phyloP scores from a whole-genome alignment of 768 basidiomycete species.

The Tylopilus vinaceipallidus region DNA sequence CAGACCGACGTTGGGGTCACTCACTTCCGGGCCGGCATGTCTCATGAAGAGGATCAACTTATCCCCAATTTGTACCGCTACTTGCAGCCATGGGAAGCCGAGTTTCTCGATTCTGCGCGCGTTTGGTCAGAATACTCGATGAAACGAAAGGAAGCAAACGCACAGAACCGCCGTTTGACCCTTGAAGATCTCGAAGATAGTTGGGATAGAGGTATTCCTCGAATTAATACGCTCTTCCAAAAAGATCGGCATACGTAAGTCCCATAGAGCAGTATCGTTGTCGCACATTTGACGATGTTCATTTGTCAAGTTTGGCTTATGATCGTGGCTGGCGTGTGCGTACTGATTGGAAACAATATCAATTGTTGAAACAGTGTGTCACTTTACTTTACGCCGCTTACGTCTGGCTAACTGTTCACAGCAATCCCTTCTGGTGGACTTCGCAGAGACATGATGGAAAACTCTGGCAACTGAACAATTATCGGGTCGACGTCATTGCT shows the following conservation, averaged over 20 bases:
- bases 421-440: constrained; percentile 99
- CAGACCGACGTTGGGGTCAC: constrained; percentile 97
- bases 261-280: not conserved
- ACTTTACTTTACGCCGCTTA: not conserved
- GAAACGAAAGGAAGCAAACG: constrained; percentile 99
- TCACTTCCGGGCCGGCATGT: constrained; percentile 99
- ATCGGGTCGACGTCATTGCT: constrained; percentile 98
- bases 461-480: constrained; percentile 96
- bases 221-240: constrained; percentile 99
- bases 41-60: constrained; percentile 89
- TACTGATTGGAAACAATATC: constrained; percentile 98
- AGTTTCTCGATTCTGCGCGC: constrained; percentile 96
- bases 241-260: constrained; percentile 91
- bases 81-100: constrained; percentile 95
- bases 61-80: constrained; percentile 98
- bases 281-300: not conserved
- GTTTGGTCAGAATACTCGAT: constrained; percentile 99
- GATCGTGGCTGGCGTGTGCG: constrained; percentile 99
- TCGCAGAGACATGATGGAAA: constrained; percentile 96
- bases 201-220: constrained; percentile 98
- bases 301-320: constrained; percentile 70
- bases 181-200: constrained; percentile 97
- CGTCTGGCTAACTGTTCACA: constrained; percentile 30
- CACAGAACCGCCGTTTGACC: constrained; percentile 94
- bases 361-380: constrained; percentile 82